These are phyloP conservation scores for Sporothrix dimorphospora DNA, from an alignment of 2,329 filamentous ascomycete species.

Conservation along the genomic window DNA sequence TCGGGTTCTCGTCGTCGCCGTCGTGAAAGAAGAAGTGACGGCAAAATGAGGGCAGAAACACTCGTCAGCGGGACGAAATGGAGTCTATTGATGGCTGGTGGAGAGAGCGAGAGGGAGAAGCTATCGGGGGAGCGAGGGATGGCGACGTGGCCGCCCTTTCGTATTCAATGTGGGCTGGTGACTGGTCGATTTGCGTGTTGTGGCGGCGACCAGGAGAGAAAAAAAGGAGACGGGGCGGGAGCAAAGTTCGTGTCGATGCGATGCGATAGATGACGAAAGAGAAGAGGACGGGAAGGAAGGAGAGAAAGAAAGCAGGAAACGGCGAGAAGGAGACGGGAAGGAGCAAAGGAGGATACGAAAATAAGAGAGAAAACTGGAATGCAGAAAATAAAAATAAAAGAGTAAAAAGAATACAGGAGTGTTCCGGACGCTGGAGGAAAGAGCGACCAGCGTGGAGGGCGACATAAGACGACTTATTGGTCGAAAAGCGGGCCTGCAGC, in stretches of 20 bases:
- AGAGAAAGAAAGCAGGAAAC: background rate
- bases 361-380: background rate
- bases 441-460: slow-evolving; percentile 5
- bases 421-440: slow-evolving; percentile 6
- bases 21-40: background rate
- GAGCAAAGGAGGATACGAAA: background rate
- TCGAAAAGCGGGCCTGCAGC: slow-evolving; percentile 24
- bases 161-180: slow-evolving; percentile 2
- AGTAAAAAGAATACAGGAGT: background rate
- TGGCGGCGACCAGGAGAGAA: background rate
- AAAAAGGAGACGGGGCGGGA: background rate
- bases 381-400: slow-evolving; percentile 8
- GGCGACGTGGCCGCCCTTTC: slow-evolving; percentile 16
- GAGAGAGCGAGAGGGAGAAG: background rate
- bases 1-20: background rate
- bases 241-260: slow-evolving; percentile 10
- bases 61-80: background rate
- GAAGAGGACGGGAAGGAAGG: background rate
- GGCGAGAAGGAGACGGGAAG: background rate
- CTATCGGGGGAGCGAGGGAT: background rate
- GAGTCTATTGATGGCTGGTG: background rate
- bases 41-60: background rate
- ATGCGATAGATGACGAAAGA: background rate
- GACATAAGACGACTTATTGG: background rate
- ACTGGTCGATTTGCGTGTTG: background rate